Evolutionary conservation across 139 green algal genomes (phyloP), one percentile per base, ranked within the genome.

Genomic region (Tetratostichococcus sp.): DNA sequence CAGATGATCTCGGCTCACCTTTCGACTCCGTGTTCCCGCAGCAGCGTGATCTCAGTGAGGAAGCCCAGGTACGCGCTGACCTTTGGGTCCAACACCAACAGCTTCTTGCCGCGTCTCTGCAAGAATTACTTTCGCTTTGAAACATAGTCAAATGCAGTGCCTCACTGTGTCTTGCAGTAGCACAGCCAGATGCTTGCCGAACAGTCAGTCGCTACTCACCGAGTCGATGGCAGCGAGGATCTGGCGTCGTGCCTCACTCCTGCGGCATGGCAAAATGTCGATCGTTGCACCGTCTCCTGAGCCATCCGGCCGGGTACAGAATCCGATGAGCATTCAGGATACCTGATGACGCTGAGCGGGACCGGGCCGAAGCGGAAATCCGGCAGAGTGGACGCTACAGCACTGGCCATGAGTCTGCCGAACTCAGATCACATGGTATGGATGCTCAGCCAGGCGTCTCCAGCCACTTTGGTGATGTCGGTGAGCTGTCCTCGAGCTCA

Each of bases 21-120:
- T 32, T 84, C 83, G 1, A 96, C 88, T n/a, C 93, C 93, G 74
- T 97, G 93, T 80, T 97, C 93, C 39, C 93, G 89, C 5, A 98
- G 85, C 23, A 94, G 77, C 0, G 91, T 70, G 1, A 79, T 79
- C 4, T 91, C 80, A 16, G 90, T 91, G 30, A 98, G 81, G 25
- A 96, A 79, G 14, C 85, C 79, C 35, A 98, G 84, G 2, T 92
- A 88, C 1, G 88, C 85, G 43, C 78, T 90, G 35, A 97, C 75
- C 1, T 76, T 78, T 0, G 86, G 82, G 75, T 98, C 93, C 31
- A 98, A 83, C 23, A 98, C 80, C 43, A 98, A 80, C 3, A 86
- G 85, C 82, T 98, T 98, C 75, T 86, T 89, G n/a, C 91, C 91
- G 6, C 86, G 86, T 8, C 85, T 75, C 90, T 95, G 85, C 67